phyloP scores from a whole-genome alignment of 2,329 filamentous ascomycete genomes.

The Talaromyces islandicus region DNA sequence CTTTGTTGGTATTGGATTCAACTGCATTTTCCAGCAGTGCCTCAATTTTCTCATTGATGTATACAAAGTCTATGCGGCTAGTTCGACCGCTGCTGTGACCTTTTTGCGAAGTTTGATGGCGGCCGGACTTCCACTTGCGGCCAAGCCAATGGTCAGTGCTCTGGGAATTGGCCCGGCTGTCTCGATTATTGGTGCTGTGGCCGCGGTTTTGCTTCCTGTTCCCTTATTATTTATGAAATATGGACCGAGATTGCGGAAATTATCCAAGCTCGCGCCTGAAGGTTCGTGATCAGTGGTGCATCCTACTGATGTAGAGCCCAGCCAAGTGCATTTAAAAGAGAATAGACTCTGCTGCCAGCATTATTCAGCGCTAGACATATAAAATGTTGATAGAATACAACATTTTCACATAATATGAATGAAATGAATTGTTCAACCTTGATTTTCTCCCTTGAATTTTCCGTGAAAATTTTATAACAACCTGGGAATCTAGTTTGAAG shows the following conservation, averaged over 20 bases:
- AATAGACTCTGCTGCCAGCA: not conserved
- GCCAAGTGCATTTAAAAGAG: not conserved
- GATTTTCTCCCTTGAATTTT: not conserved
- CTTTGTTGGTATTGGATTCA: constrained; percentile 44
- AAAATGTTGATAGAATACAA: not conserved
- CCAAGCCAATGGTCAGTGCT: constrained; percentile 35
- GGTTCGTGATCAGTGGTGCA: not conserved
- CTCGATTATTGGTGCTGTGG: constrained; percentile 37
- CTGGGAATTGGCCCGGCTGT: constrained; percentile 39
- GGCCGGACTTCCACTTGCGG: constrained; percentile 29
- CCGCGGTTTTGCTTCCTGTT: constrained; percentile 35
- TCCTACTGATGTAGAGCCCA: not conserved
- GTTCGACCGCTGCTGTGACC: constrained; percentile 38
- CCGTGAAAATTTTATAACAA: too few relatives aligned
- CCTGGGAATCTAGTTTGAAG: too few relatives aligned
- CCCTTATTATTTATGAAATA: constrained; percentile 42
- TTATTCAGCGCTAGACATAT: not conserved
- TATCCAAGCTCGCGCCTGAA: constrained; percentile 37
- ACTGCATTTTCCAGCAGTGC: constrained; percentile 41
- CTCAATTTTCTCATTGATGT: constrained; percentile 43
- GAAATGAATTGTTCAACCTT: not conserved
- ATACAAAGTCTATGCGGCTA: constrained; percentile 37
- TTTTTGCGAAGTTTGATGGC: constrained; percentile 40
- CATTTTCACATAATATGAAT: not conserved
- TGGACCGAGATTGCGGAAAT: constrained; percentile 34